A percentile compares a stretch with the other conserved stretches of the same genome.
phyloP scores from a whole-genome alignment of 2,329 filamentous ascomycete genomes.

The Scytalidium sp. region DNA sequence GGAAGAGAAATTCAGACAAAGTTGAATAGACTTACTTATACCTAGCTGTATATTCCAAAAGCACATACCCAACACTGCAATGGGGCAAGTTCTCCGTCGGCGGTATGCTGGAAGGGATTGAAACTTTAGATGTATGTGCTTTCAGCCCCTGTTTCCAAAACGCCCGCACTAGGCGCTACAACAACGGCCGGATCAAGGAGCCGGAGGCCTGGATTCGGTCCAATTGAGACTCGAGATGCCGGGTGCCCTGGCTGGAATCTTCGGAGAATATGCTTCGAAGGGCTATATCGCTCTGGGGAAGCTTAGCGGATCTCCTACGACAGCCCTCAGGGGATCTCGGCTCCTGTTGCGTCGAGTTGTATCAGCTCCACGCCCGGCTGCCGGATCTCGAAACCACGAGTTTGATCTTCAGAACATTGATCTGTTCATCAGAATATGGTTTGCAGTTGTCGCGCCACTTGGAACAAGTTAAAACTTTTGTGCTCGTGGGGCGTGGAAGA shows the following conservation, averaged over 20 bases:
- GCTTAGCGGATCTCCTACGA: background rate
- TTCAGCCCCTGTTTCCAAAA: background rate
- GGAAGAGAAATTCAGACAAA: background rate
- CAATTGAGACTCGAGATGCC: background rate
- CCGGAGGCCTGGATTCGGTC: background rate
- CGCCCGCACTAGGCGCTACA: background rate
- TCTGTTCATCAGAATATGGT: background rate
- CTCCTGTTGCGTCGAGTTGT: background rate
- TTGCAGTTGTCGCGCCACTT: background rate
- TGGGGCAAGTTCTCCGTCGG: background rate
- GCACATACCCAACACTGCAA: background rate
- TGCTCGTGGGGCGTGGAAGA: background rate
- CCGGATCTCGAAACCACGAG: background rate
- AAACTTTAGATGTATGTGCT: background rate
- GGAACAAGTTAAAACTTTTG: background rate
- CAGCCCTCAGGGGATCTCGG: background rate
- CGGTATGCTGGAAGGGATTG: background rate
- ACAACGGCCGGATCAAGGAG: background rate
- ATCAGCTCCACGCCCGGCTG: constrained; percentile 35
- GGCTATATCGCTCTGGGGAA: background rate
- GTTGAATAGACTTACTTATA: background rate
- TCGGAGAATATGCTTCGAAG: background rate
- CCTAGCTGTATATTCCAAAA: background rate
- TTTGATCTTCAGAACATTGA: background rate
- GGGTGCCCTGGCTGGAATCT: background rate